A percentile compares a stretch with the other conserved stretches of the same genome.
These are phyloP conservation scores for Emmonsiellopsis sp. DNA, from an alignment of 2,329 filamentous ascomycete species.

Conservation along the genomic window DNA sequence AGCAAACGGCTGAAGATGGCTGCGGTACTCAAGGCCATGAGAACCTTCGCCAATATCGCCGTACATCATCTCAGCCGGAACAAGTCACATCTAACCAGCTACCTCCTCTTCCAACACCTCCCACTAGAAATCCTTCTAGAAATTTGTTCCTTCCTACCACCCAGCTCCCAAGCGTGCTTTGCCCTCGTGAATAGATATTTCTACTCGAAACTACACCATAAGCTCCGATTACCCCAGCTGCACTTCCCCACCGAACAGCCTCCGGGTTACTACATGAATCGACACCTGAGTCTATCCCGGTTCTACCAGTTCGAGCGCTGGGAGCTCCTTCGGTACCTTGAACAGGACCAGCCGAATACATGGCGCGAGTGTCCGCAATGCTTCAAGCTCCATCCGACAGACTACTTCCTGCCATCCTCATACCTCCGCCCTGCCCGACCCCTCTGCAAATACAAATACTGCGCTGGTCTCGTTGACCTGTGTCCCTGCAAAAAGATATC, in stretches of 20 bases:
- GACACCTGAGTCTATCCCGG: neutral
- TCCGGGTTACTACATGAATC: neutral
- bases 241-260: neutral
- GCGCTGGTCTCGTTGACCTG: neutral
- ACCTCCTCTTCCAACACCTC: neutral
- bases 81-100: neutral
- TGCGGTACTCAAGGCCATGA: neutral
- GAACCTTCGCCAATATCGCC: neutral
- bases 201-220: neutral
- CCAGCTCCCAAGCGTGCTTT: neutral
- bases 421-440: neutral
- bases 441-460: neutral
- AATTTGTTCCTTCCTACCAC: neutral
- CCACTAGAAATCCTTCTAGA: neutral
- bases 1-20: no score
- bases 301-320: neutral
- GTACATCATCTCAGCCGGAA: neutral
- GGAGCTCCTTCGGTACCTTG: neutral
- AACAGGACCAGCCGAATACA: neutral
- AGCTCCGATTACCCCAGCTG: neutral
- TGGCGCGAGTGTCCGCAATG: neutral
- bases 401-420: neutral
- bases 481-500: neutral
- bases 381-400: neutral
- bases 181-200: neutral